phyloP scores from a whole-genome alignment of 2,329 filamentous ascomycete genomes.

The Diaporthe ampelina region DNA sequence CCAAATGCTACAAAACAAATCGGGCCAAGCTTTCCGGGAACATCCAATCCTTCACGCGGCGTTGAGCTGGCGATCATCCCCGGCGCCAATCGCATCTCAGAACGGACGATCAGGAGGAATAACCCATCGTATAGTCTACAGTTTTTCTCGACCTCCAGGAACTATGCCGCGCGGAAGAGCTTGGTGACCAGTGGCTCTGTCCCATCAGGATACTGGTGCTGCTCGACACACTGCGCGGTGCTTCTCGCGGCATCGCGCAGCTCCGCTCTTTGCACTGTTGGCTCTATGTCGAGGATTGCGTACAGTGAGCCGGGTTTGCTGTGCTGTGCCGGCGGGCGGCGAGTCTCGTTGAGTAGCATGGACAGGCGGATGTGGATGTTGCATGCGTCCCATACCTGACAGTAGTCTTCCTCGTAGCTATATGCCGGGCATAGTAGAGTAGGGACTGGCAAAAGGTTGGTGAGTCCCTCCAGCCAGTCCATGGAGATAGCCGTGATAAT shows the following conservation, averaged over 20 bases:
- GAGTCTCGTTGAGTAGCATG: background rate
- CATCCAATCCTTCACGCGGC: no score
- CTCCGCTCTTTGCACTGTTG: background rate
- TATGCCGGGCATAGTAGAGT: background rate
- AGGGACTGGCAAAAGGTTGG: no score
- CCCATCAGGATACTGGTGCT: background rate
- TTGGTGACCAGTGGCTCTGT: background rate
- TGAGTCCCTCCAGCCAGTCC: background rate
- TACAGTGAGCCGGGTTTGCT: background rate
- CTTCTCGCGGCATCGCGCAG: background rate
- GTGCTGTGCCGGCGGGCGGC: no score
- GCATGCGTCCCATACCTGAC: background rate
- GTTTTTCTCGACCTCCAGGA: background rate
- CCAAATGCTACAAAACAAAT: background rate
- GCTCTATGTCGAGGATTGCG: background rate
- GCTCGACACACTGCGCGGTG: background rate
- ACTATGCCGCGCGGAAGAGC: background rate
- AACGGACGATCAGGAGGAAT: background rate
- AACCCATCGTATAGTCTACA: background rate
- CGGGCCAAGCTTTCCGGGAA: background rate
- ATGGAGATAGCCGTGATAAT: background rate
- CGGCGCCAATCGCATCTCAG: no score
- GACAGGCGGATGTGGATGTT: background rate
- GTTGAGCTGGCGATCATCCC: no score
- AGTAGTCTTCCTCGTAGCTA: background rate